Percentiles rank a stretch among this genome's conserved stretches.
Evolutionary conservation across 345 rosid species (phyloP).

Genomic region (Bruguiera sexangula): DNA sequence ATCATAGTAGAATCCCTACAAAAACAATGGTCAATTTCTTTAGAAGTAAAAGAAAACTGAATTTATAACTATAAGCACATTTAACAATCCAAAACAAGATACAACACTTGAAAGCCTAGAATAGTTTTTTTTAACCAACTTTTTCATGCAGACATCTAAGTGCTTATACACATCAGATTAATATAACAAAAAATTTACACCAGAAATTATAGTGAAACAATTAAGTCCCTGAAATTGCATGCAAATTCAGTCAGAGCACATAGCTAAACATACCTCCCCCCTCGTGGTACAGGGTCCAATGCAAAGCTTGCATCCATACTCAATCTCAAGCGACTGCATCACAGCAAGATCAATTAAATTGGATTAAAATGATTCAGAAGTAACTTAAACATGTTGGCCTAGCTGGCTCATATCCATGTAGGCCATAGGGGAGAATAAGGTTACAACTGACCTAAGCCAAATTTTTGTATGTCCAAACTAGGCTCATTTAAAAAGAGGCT

Average conservation of each 20-base stretch:
- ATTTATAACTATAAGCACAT: background rate
- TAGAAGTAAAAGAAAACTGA: background rate
- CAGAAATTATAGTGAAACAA: background rate
- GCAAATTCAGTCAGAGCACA: background rate
- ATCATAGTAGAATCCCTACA: conserved; percentile 97
- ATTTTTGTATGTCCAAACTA: too few species aligned
- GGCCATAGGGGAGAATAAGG: too few species aligned
- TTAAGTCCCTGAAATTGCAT: background rate
- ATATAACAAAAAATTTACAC: background rate
- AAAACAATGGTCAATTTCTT: conserved; percentile 15
- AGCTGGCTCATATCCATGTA: too few species aligned
- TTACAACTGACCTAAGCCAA: too few species aligned
- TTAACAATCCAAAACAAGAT: too few species aligned
- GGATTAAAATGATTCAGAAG: too few species aligned
- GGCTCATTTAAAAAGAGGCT: too few species aligned
- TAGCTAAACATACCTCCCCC: conserved; percentile 66
- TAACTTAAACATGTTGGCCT: too few species aligned
- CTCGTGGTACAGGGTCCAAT: conserved; percentile 97
- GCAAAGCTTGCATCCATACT: conserved; percentile 90
- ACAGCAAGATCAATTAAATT: background rate
- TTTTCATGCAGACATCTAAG: too few species aligned
- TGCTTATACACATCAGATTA: too few species aligned
- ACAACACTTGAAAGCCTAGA: too few species aligned
- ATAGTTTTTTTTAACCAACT: too few species aligned
- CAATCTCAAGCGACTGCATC: conserved; percentile 72